Evolutionary conservation across 345 rosid genomes (phyloP).

Genomic region (Mangifera indica): DNA sequence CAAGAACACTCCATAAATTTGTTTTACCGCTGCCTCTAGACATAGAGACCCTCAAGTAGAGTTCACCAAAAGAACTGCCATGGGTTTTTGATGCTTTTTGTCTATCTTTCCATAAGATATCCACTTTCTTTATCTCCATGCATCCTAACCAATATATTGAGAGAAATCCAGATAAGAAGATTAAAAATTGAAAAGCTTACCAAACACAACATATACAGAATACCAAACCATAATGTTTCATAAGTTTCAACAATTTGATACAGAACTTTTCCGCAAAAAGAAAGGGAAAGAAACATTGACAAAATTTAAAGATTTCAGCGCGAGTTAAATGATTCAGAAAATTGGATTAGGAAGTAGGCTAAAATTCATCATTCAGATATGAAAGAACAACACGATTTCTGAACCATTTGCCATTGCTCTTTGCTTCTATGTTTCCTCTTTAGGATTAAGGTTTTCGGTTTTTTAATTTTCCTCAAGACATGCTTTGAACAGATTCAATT

Average conservation of each 20-base stretch:
- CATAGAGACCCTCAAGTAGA: conserved; percentile 68
- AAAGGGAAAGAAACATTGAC: not conserved
- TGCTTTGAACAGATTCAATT: conserved; percentile 11
- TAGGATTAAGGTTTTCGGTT: not conserved
- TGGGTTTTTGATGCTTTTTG: conserved; percentile 36
- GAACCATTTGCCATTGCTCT: not conserved
- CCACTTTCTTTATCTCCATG: conserved; percentile 71
- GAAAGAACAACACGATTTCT: not conserved
- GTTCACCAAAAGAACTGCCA: conserved; percentile 52
- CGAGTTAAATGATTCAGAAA: not conserved
- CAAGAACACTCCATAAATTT: conserved; percentile 59
- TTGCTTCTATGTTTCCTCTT: not conserved
- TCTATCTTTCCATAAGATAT: conserved; percentile 69
- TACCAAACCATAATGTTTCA: conserved; percentile 3
- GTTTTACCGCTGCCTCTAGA: conserved; percentile 41
- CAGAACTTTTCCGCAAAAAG: not conserved
- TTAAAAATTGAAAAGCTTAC: not conserved
- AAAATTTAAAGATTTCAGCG: not conserved
- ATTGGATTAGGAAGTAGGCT: not conserved
- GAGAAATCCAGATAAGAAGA: conserved; percentile 19
- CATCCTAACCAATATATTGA: conserved; percentile 48
- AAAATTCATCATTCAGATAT: not conserved
- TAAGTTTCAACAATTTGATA: not conserved
- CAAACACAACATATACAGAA: not conserved
- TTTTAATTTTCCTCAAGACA: not conserved